phyloP scores from a whole-genome alignment of 306 rosid species.

The Vachellia collinsii region DNA sequence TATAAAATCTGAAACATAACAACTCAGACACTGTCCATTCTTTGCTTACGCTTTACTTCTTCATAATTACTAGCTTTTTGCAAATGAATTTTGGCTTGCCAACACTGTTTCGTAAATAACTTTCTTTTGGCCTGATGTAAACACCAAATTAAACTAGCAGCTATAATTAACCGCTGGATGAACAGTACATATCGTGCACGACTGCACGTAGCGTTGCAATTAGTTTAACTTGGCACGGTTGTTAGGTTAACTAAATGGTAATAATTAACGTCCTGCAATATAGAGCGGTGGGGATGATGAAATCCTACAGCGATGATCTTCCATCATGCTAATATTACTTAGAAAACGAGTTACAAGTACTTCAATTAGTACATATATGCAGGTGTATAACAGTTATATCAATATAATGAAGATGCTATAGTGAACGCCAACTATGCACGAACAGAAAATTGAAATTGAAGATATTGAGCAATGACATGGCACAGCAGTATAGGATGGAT shows the following conservation, averaged over 20 bases:
- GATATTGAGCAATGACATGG: too few relatives aligned
- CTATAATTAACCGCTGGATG: not conserved
- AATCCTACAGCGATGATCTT: not conserved
- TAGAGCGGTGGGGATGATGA: not conserved
- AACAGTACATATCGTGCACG: not conserved
- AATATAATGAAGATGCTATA: not conserved
- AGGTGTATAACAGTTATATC: too few relatives aligned
- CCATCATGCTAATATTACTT: not conserved
- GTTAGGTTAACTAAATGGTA: not conserved
- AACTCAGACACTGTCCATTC: not conserved
- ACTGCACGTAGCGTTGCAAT: not conserved
- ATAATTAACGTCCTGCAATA: not conserved
- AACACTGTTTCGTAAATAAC: not conserved
- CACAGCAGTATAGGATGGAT: too few relatives aligned
- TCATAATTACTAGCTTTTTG: not conserved
- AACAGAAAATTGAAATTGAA: not conserved
- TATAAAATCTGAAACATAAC: not conserved
- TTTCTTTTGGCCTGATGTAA: not conserved
- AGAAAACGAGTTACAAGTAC: not conserved
- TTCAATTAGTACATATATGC: not conserved
- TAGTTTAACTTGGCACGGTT: not conserved
- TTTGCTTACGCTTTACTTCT: slow-evolving; percentile 3
- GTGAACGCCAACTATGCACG: not conserved
- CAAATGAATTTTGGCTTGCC: not conserved
- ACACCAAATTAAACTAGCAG: not conserved